Evolutionary conservation across 257 asterid genomes (phyloP), one percentile per base, ranked within the genome.

Genomic region (Cynanchum wilfordii): DNA sequence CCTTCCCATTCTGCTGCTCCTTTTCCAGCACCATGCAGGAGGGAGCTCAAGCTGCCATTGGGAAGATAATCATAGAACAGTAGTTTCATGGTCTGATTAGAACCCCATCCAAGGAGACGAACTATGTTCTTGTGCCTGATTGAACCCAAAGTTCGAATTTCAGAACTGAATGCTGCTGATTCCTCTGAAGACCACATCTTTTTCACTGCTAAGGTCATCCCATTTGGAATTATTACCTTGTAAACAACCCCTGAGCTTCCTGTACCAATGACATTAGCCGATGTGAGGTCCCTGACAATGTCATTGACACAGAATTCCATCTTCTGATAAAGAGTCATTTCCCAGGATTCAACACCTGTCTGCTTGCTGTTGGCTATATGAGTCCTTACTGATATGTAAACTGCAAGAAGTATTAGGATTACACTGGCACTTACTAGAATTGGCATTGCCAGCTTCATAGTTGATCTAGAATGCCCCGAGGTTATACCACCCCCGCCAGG

Each of bases 231-330:
- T 56, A 81, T 87, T 49, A 94, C 97, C 80, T 82, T 79, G 59
- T 91, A 94, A 49, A 94, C 99, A 10, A 94, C 99, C 13, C 98
- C 99, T 0, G 99, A 94, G 89, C 99, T 92, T 40, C 99, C 99
- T 0, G 98, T 94, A 29, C 99, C 99, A 29, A 94, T 85, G 56
- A 94, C 99, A 57, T 94, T 94, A 12, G 92, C 84, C 1, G 98
- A 91, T 6, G 93, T 90, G 62, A 92, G 89, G 70, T 82, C 82
- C 50, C 82, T 82, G 10, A 92, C 88, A 24, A 94, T 80, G 74
- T 94, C 97, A 19, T 94, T 96, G 5, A 92, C 71, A 0, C 92
- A 83, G 76, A 94, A 79, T 5, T 91, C 97, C 86, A 87, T 78
- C 71, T 92, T 94, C 76, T 94, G 99, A 84, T 92, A 94, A 57